Evolutionary conservation across 805 yeast species (phyloP), one percentile per base, ranked within the genome.

Genomic region (Gaillardinia entomophila): DNA sequence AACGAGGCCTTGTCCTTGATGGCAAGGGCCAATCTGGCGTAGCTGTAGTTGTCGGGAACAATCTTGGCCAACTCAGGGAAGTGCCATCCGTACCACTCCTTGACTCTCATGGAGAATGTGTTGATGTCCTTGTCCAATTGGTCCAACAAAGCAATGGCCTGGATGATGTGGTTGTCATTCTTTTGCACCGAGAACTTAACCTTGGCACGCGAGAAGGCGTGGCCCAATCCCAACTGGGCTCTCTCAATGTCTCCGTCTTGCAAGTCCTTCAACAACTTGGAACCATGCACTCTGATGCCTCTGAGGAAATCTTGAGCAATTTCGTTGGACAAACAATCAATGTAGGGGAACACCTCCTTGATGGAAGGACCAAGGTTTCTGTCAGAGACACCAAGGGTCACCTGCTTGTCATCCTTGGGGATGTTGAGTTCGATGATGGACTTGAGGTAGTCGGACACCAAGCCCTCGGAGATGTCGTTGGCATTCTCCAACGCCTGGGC

Each of bases 51-150:
- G 65, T 89, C 96, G 47, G 86, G 78, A 33, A 85, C 94, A 52
- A 89, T 75, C 67, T 83, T 85, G 51, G 94, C 92, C 67, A 88
- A 77, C 70, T 88, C 97, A 38, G 97, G 97, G 80, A 92, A 88
- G 62, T 88, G 97, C 97, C 97, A 88, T 52, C 96, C 95, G 68
- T 88, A 88, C 97, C 97, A 88, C 68, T 88, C 97, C 71, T 88
- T 86, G 46, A 84, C 92, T 67, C 97, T 80, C 97, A 88, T 88
- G 38, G 96, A 82, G 62, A 85, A 92, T 39, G 96, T 89, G 73
- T 92, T 92, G 65, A 92, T 83, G 61, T 92, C 98, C 71, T 94
- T 94, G 69, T 92, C 98, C 54, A 92, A 79, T 68, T 92, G 96
- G 60, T 94, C 98, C 54, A 92, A 77, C 49, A 90, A 73, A 31